Percentiles rank a stretch among this genome's conserved stretches.
Evolutionary conservation across 805 yeast genomes (phyloP).

Genomic region (Candida manassasensis): DNA sequence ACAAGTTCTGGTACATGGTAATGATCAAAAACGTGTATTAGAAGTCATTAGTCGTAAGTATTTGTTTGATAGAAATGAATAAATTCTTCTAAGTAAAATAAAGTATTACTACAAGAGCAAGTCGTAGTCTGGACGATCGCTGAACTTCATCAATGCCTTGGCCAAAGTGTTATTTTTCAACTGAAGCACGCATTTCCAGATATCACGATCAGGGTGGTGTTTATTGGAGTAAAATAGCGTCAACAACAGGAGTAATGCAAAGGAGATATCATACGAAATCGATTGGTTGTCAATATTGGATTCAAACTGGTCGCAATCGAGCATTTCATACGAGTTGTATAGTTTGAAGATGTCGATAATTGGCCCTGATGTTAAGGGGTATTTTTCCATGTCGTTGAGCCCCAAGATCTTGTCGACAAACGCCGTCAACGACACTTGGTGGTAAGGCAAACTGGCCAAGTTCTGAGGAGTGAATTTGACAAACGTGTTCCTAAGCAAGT

Average conservation of each 20-base stretch:
- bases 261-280: conserved; percentile 4
- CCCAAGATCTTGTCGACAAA: background rate
- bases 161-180: conserved; percentile 6
- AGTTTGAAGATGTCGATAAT: conserved; percentile 6
- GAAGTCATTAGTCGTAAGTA: conserved; percentile 3
- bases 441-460: background rate
- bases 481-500: conserved; percentile 10
- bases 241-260: conserved; percentile 2
- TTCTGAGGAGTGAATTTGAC: conserved; percentile 4
- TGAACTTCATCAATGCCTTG: conserved; percentile 4
- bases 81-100: background rate
- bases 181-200: conserved; percentile 8
- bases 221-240: conserved; percentile 1
- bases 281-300: background rate
- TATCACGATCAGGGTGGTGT: background rate
- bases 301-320: conserved; percentile 2
- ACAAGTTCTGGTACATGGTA: background rate
- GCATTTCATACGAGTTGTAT: conserved; percentile 4
- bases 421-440: background rate
- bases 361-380: background rate
- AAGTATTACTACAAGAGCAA: background rate
- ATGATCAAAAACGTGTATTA: background rate
- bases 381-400: background rate
- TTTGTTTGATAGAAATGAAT: background rate
- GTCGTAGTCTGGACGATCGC: conserved; percentile 7